These are phyloP conservation scores for Diaporthe aspalathi DNA, from an alignment of 2,329 filamentous ascomycete species.

Conservation along the genomic window DNA sequence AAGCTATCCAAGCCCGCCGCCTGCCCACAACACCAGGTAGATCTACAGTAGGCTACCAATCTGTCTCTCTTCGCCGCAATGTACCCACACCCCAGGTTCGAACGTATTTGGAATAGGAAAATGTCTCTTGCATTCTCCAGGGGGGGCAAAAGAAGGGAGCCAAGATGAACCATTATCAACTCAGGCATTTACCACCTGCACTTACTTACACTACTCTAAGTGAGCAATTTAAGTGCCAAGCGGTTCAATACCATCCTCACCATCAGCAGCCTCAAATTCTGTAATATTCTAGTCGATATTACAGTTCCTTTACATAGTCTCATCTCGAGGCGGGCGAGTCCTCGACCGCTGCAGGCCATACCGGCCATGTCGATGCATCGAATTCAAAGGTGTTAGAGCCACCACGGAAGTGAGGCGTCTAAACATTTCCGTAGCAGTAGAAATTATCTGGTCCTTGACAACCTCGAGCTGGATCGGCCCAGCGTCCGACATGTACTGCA, in stretches of 20 bases:
- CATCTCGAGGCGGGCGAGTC: neutral
- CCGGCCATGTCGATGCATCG: neutral
- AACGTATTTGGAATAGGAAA: neutral
- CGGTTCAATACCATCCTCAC: neutral
- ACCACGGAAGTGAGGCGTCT: too few species aligned
- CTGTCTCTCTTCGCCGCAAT: neutral
- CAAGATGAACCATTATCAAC: neutral
- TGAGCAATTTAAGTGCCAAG: neutral
- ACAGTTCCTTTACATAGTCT: neutral
- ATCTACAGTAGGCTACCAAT: neutral
- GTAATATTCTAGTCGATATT: neutral
- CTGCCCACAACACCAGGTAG: neutral
- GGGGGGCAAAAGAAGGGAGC: neutral
- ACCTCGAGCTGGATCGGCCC: too few species aligned
- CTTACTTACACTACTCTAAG: too few species aligned
- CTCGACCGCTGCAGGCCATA: too few species aligned
- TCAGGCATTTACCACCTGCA: neutral
- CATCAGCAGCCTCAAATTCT: neutral
- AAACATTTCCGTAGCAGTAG: too few species aligned
- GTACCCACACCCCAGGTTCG: neutral
- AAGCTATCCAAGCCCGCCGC: slow-evolving; percentile 15
- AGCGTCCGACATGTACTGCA: too few species aligned
- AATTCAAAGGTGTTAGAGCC: too few species aligned
- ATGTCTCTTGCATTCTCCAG: too few species aligned
- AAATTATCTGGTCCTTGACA: too few species aligned